phyloP scores from a whole-genome alignment of 2,329 filamentous ascomycete species.

The Fusarium papillatum region DNA sequence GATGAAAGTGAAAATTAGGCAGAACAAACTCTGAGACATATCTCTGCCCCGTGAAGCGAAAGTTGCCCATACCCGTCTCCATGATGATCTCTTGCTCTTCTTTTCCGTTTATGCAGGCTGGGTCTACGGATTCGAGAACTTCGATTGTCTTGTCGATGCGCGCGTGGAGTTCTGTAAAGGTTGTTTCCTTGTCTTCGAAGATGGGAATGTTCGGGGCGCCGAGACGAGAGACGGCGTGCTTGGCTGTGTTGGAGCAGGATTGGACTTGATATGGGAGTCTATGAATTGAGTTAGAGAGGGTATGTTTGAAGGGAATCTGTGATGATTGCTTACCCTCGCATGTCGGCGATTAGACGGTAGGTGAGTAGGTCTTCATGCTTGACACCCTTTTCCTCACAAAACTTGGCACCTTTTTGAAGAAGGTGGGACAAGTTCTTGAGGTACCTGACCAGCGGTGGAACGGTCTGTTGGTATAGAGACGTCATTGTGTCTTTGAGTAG shows the following conservation, averaged over 20 bases:
- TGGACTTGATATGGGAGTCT: slow-evolving; percentile 42
- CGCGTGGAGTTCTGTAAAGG: slow-evolving; percentile 47
- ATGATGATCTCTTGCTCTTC: slow-evolving; percentile 41
- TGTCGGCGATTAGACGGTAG: slow-evolving; percentile 38
- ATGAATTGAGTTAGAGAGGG: background rate
- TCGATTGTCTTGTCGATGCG: slow-evolving; percentile 44
- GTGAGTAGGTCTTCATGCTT: slow-evolving; percentile 37
- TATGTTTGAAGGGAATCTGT: background rate
- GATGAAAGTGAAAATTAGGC: slow-evolving; percentile 74
- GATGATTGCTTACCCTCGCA: slow-evolving; percentile 27
- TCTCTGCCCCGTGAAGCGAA: slow-evolving; percentile 47
- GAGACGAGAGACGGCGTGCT: slow-evolving; percentile 35
- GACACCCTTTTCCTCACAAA: slow-evolving; percentile 33
- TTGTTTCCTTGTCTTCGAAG: slow-evolving; percentile 42
- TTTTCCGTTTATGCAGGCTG: slow-evolving; percentile 37
- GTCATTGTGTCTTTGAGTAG: slow-evolving; percentile 25
- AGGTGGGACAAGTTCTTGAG: slow-evolving; percentile 42
- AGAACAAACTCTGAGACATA: slow-evolving; percentile 61
- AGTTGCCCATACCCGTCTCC: slow-evolving; percentile 42
- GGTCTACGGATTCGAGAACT: slow-evolving; percentile 47
- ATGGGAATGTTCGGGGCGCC: slow-evolving; percentile 29
- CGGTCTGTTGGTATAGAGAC: slow-evolving; percentile 39
- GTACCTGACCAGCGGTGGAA: slow-evolving; percentile 47
- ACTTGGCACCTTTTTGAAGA: slow-evolving; percentile 37
- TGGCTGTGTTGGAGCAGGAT: slow-evolving; percentile 43